These are phyloP conservation scores for Coffea humblotiana DNA, from an alignment of 305 asterid genomes.

Conservation along the genomic window DNA sequence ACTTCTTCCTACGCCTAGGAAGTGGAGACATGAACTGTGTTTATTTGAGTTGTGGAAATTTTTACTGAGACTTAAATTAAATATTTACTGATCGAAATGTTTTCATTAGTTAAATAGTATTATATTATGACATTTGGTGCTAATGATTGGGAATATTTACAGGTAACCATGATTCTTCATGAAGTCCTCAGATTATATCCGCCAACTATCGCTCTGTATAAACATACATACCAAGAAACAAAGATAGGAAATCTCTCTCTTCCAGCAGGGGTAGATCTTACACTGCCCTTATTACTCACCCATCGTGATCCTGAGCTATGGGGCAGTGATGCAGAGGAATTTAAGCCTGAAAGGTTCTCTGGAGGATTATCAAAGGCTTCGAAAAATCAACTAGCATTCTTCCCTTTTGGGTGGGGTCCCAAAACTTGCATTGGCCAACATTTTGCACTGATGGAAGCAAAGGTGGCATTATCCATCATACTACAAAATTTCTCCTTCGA, in stretches of 20 bases:
- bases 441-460: conserved; percentile 50
- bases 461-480: conserved; percentile 41
- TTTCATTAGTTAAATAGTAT: background rate
- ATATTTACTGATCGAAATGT: background rate
- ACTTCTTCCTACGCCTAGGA: background rate
- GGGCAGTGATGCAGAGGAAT: conserved; percentile 54
- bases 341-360: conserved; percentile 53
- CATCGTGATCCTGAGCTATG: conserved; percentile 48
- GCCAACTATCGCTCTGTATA: conserved; percentile 36
- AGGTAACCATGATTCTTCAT: conserved; percentile 53
- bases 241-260: conserved; percentile 38
- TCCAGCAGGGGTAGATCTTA: conserved; percentile 44
- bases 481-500: conserved; percentile 42
- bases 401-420: conserved; percentile 68
- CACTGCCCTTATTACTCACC: conserved; percentile 38
- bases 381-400: conserved; percentile 40
- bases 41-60: background rate
- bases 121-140: background rate
- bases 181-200: conserved; percentile 56
- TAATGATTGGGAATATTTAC: conserved; percentile 2
- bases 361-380: conserved; percentile 49
- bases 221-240: conserved; percentile 36
- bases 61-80: background rate
- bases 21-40: background rate
- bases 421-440: conserved; percentile 54